phyloP scores from a whole-genome alignment of 169 alveolate species.

The Plasmodium berghei region DNA sequence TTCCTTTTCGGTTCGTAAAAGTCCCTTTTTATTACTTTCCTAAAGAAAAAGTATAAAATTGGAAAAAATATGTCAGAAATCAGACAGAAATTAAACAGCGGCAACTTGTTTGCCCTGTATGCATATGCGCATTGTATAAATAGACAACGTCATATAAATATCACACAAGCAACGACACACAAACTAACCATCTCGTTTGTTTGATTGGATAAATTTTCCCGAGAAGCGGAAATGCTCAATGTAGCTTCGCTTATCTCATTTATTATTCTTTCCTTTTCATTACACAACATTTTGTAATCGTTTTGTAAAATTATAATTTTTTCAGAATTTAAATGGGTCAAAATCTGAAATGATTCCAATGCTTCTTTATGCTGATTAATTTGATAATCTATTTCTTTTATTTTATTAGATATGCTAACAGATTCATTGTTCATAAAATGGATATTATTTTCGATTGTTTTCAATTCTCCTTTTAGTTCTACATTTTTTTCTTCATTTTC shows the following conservation, averaged over 20 bases:
- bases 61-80: background rate
- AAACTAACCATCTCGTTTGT: constrained; percentile 21
- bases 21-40: constrained; percentile 16
- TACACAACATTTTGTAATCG: constrained; percentile 11
- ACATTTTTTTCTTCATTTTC: constrained; percentile 16
- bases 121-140: background rate
- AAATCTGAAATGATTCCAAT: constrained; percentile 42
- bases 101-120: background rate
- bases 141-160: background rate
- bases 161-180: background rate
- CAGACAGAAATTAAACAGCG: background rate
- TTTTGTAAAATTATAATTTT: constrained; percentile 25
- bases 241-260: background rate
- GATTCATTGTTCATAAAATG: constrained; percentile 61
- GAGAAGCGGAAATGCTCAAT: background rate
- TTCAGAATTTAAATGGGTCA: constrained; percentile 49
- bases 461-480: constrained; percentile 16
- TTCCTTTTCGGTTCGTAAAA: constrained; percentile 24
- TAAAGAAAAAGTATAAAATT: background rate
- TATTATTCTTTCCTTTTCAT: constrained; percentile 13
- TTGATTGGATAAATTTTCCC: constrained; percentile 5
- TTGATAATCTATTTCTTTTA: constrained; percentile 70
- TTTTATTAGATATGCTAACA: constrained; percentile 36
- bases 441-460: constrained; percentile 10
- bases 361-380: constrained; percentile 73